These are phyloP conservation scores for Scopulariopsis brevicaulis DNA, from an alignment of 2,329 filamentous ascomycete genomes.

Conservation along the genomic window DNA sequence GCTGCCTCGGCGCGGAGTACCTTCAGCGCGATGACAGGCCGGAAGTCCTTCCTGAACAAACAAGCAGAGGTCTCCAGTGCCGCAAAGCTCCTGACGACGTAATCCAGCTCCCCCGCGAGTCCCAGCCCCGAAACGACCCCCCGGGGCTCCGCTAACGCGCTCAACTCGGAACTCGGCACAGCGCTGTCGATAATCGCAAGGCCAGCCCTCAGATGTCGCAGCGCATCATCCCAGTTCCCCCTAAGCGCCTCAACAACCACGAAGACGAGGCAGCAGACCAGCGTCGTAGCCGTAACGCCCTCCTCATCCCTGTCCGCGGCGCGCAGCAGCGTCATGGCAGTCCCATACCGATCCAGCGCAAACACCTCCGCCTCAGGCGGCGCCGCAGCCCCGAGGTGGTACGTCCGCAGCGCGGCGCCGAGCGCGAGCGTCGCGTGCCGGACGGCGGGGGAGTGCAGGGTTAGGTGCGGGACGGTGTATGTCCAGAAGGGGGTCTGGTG, in stretches of 20 bases:
- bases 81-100: slow-evolving; percentile 11
- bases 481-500: slow-evolving; percentile 10
- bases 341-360: slow-evolving; percentile 25
- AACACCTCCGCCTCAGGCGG: slow-evolving; percentile 16
- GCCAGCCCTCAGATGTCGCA: slow-evolving; percentile 17
- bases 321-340: slow-evolving; percentile 20
- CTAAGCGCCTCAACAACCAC: slow-evolving; percentile 18
- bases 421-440: slow-evolving; percentile 20
- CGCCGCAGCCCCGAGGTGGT: slow-evolving; percentile 8
- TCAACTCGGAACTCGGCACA: slow-evolving; percentile 11
- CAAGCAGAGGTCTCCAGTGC: slow-evolving; percentile 12
- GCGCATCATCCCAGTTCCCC: slow-evolving; percentile 12
- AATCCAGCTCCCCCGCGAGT: slow-evolving; percentile 7
- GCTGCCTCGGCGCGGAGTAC: background rate
- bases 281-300: slow-evolving; percentile 12
- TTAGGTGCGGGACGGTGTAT: slow-evolving; percentile 9
- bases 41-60: slow-evolving; percentile 10
- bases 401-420: slow-evolving; percentile 17
- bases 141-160: slow-evolving; percentile 4
- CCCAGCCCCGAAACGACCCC: background rate
- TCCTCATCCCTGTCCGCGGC: slow-evolving; percentile 2
- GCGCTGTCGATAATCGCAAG: slow-evolving; percentile 16
- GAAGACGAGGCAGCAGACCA: slow-evolving; percentile 20
- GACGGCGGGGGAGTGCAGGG: slow-evolving; percentile 9
- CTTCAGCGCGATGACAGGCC: slow-evolving; percentile 7